phyloP scores from a whole-genome alignment of 768 basidiomycete species.

The Phylloporus rhodoxanthus region DNA sequence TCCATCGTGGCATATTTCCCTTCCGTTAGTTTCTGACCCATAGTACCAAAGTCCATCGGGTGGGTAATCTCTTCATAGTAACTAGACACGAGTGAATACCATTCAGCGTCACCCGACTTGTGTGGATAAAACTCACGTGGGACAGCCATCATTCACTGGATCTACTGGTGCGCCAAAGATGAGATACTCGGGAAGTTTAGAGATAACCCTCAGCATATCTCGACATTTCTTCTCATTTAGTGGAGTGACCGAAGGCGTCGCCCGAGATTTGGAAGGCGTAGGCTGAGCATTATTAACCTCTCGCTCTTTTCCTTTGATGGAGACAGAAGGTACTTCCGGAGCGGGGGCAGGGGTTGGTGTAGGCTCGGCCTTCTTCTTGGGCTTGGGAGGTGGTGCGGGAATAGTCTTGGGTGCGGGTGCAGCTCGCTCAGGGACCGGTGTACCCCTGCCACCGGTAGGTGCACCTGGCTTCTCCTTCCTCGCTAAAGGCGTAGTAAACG shows the following conservation, averaged over 20 bases:
- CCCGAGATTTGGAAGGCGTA: constrained; percentile 36
- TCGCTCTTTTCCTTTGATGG: constrained; percentile 72
- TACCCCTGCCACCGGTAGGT: constrained; percentile 36
- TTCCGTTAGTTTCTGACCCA: constrained; percentile 58
- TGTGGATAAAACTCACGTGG: constrained; percentile 58
- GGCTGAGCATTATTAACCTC: constrained; percentile 38
- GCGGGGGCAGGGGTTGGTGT: constrained; percentile 14
- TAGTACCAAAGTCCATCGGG: constrained; percentile 93
- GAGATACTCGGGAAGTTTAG: constrained; percentile 56
- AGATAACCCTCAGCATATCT: constrained; percentile 56
- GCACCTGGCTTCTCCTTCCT: constrained; percentile 43
- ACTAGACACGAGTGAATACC: constrained; percentile 35
- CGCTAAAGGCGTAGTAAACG: constrained; percentile 49
- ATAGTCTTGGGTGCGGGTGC: constrained; percentile 23
- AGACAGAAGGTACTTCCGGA: constrained; percentile 32
- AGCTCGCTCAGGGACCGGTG: constrained; percentile 36
- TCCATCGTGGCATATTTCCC: constrained; percentile 76
- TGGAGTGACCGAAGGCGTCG: constrained; percentile 39
- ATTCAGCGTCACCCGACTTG: background rate
- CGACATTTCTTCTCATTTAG: constrained; percentile 82
- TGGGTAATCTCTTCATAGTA: constrained; percentile 87
- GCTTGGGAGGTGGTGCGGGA: constrained; percentile 27
- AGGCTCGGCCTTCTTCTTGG: constrained; percentile 41
- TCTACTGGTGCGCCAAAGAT: constrained; percentile 84
- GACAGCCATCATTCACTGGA: constrained; percentile 76